Evolutionary conservation across 1,284 basidiomycete species (phyloP).

Genomic region (Malassezia cuniculi): DNA sequence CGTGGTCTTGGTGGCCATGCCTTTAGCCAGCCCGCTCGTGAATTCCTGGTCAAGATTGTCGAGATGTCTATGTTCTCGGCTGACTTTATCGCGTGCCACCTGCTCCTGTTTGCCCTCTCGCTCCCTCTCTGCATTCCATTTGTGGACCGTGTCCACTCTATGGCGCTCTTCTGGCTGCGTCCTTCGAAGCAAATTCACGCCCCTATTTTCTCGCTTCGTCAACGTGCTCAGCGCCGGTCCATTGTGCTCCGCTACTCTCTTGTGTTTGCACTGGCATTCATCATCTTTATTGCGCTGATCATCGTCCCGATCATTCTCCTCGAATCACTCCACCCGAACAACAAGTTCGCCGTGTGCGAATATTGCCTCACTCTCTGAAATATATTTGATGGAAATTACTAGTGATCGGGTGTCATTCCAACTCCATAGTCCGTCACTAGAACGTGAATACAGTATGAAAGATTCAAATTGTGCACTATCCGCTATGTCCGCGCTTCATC

Average conservation of each 20-base stretch:
- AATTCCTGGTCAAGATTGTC: conserved; percentile 45
- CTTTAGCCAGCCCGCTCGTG: conserved; percentile 42
- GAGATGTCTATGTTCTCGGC: conserved; percentile 43
- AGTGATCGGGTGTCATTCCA: too few species aligned
- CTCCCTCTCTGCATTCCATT: conserved; percentile 48
- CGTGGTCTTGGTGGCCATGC: conserved; percentile 42
- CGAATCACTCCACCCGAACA: conserved; percentile 14
- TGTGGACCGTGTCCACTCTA: conserved; percentile 39
- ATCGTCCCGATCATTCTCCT: conserved; percentile 34
- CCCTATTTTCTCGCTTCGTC: conserved; percentile 59
- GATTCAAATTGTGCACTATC: too few species aligned
- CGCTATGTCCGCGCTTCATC: too few species aligned
- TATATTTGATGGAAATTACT: too few species aligned
- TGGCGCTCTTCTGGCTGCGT: conserved; percentile 48
- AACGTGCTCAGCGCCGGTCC: conserved; percentile 39
- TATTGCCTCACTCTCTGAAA: conserved; percentile 12
- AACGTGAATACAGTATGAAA: too few species aligned
- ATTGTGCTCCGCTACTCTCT: conserved; percentile 57
- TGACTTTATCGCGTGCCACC: conserved; percentile 38
- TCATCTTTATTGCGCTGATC: conserved; percentile 60
- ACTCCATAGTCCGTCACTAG: too few species aligned
- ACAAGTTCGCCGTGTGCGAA: conserved; percentile 2
- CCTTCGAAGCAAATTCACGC: conserved; percentile 54
- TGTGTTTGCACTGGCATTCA: conserved; percentile 64
- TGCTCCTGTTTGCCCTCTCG: conserved; percentile 47